phyloP scores from a whole-genome alignment of 768 basidiomycete genomes.

The Cubamyces lactineus region DNA sequence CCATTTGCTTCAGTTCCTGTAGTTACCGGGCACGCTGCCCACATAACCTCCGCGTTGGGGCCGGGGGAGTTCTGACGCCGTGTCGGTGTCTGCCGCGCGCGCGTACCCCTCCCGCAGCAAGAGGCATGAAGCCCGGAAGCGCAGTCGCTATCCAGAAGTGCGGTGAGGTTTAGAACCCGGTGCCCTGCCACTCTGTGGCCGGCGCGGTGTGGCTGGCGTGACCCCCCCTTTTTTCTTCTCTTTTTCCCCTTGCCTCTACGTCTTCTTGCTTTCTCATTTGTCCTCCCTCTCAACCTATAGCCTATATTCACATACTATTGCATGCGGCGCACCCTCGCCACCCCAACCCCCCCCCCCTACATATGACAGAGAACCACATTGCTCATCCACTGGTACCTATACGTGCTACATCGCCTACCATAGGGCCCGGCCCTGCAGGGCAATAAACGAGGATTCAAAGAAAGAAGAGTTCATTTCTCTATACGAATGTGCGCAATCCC shows the following conservation, averaged over 20 bases:
- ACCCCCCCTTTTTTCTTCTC: not conserved
- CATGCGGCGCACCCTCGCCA: not conserved
- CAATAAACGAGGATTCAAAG: constrained; percentile 11
- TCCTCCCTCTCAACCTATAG: not conserved
- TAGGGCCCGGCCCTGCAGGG: not conserved
- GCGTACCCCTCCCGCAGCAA: constrained; percentile 12
- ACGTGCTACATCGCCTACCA: constrained; percentile 7
- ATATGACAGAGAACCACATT: not conserved
- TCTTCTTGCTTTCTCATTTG: not conserved
- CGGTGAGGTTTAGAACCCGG: constrained; percentile 11
- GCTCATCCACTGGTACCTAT: not conserved
- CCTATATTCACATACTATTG: not conserved
- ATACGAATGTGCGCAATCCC: no score
- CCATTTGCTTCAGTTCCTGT: no score
- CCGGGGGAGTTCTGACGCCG: constrained; percentile 3
- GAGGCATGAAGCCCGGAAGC: constrained; percentile 5
- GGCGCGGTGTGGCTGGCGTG: not conserved
- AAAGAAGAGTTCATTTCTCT: no score
- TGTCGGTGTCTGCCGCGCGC: not conserved
- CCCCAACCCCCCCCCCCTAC: not conserved
- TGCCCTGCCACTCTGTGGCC: constrained; percentile 6
- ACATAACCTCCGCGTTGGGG: not conserved
- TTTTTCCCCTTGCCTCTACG: not conserved
- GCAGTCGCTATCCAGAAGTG: not conserved
- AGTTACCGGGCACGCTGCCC: no score